Evolutionary conservation across 192 early-diverging fungal genomes (phyloP), one percentile per base, ranked within the genome.

Genomic region (Backusella westeae): DNA sequence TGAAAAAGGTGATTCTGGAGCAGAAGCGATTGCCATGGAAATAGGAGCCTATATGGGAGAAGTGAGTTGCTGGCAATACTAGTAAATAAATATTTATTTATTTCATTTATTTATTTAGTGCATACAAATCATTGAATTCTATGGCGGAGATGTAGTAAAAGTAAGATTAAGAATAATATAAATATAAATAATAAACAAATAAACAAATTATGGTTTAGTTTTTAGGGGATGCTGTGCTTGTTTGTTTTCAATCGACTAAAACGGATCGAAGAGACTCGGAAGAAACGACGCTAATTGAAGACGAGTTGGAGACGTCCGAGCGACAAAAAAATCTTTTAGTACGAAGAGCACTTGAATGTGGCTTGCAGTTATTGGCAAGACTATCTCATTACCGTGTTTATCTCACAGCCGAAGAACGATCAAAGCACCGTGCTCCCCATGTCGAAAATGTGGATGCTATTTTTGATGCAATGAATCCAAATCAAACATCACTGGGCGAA

Each of bases 71-170:
- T 29, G 12, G 36, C 32, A 34, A 21, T 26, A 26, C 12, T 10
- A 10, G 12, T 29, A 29, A 56, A 9, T 29, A 29, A 63, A 32
- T 32, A 32, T 32, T 32, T 32, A 32, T 63, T 29, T 12, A 63
- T n/a, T 46, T 56, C 2, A 9, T 2, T 39, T 26, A 14, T 63
- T 29, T 29, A 1, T 29, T 63, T 72, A 84, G 69, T 85, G 85
- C 26, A 88, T 88, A 59, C 75, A 85, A 32, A 86, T 88, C 72
- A 88, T 88, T 46, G 85, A 88, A 49, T 83, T 75, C 56, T 85
- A 84, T 75, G 87, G 87, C 34, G 87, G 87, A 6, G 87, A 88
- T 67, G 84, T 88, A 6, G 87, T 88, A 67, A 88, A 88, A 85
- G 87, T 84, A 63, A 63, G 26, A 23, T 12, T 49, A 63, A 63